Percentiles rank a stretch among this genome's conserved stretches.
Evolutionary conservation across 768 basidiomycete species (phyloP).

Genomic region (Hemileccinum impolitum): DNA sequence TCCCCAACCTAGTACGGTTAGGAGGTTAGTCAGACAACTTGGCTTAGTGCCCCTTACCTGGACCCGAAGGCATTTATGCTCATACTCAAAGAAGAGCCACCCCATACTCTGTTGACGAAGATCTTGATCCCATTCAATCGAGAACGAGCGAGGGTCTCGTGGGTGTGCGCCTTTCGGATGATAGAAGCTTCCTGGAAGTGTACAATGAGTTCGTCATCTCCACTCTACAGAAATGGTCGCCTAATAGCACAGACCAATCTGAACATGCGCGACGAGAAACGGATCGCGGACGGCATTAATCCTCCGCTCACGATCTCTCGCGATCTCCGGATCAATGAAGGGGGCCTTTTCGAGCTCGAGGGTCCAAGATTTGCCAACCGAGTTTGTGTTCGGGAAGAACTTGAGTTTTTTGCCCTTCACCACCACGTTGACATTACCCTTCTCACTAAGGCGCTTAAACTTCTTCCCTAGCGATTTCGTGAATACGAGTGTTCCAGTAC

Average conservation of each 20-base stretch:
- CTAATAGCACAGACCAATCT: constrained; percentile 55
- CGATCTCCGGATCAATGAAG: constrained; percentile 52
- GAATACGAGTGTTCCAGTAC: constrained; percentile 38
- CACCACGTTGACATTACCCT: constrained; percentile 37
- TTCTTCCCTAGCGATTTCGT: constrained; percentile 35
- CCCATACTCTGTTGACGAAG: constrained; percentile 46
- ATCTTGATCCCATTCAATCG: constrained; percentile 64
- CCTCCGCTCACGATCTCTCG: constrained; percentile 46
- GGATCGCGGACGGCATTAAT: constrained; percentile 42
- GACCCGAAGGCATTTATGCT: constrained; percentile 62
- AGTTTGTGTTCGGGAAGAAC: constrained; percentile 15
- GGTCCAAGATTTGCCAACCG: constrained; percentile 13
- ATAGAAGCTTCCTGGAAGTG: constrained; percentile 26
- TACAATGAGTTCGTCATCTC: neutral
- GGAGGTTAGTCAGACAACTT: neutral
- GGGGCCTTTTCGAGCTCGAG: constrained; percentile 50
- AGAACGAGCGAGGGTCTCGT: constrained; percentile 50
- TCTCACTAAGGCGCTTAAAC: constrained; percentile 44
- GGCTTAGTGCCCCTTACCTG: constrained; percentile 38
- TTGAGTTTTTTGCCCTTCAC: constrained; percentile 41
- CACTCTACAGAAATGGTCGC: neutral
- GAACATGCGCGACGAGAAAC: constrained; percentile 58
- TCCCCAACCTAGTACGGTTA: constrained; percentile 52
- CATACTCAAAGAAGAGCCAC: constrained; percentile 61
- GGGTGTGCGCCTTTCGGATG: constrained; percentile 20